Conservation (phyloP, 192 early-diverging fungal genomes). For the Dissophora ornata region DNA sequence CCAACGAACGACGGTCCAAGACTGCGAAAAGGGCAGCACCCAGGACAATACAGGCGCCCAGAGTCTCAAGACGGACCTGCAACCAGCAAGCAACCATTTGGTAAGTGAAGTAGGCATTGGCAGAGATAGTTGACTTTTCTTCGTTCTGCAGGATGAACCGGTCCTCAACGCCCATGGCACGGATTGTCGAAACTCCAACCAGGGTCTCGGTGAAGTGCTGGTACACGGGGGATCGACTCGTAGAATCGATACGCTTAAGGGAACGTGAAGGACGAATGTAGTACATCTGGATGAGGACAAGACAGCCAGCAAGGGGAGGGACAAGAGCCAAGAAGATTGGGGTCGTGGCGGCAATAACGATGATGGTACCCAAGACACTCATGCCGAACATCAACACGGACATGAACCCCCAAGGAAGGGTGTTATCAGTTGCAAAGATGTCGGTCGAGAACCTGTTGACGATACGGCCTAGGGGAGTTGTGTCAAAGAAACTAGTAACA, state of each 20-base stretch:
- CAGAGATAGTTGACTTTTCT: not conserved
- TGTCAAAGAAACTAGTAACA: slow-evolving; percentile 66
- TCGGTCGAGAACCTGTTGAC: slow-evolving; percentile 89
- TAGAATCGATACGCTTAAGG: slow-evolving; percentile 77
- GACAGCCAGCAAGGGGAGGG: slow-evolving; percentile 16
- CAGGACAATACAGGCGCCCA: slow-evolving; percentile 80
- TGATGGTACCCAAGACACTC: slow-evolving; percentile 14
- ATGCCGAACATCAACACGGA: slow-evolving; percentile 9
- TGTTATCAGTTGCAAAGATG: slow-evolving; percentile 57
- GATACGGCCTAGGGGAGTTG: slow-evolving; percentile 81
- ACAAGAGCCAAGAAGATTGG: slow-evolving; percentile 12
- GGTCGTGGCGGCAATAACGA: slow-evolving; percentile 9
- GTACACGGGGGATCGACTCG: slow-evolving; percentile 74
- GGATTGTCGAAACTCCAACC: slow-evolving; percentile 60
- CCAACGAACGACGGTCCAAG: slow-evolving; percentile 62
- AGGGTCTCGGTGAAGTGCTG: slow-evolving; percentile 65
- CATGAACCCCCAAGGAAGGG: not conserved
- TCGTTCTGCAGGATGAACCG: slow-evolving; percentile 70
- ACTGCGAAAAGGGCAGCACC: slow-evolving; percentile 79
- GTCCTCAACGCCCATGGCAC: slow-evolving; percentile 24
- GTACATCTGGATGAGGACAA: slow-evolving; percentile 41
- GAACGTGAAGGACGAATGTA: slow-evolving; percentile 72
- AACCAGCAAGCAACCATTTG: slow-evolving; percentile 63
- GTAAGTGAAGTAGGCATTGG: slow-evolving; percentile 75
- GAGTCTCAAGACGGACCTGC: slow-evolving; percentile 76